These are phyloP conservation scores for Thielaviopsis ethacetica DNA, from an alignment of 2,329 filamentous ascomycete species.

Conservation along the genomic window DNA sequence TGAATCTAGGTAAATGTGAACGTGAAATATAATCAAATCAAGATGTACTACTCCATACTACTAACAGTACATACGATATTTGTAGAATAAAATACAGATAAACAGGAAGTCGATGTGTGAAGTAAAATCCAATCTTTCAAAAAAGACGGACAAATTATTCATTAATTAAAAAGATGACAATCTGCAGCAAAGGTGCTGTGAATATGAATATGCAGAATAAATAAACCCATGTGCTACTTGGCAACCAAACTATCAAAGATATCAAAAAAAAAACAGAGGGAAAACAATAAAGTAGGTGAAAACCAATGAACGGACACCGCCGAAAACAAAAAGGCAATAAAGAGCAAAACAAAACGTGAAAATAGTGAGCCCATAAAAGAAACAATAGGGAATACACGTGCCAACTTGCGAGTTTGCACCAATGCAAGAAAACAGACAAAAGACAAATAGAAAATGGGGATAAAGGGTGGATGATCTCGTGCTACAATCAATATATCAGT, in stretches of 20 bases:
- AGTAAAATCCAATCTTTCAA: neutral
- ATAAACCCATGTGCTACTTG: neutral
- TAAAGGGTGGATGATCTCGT: neutral
- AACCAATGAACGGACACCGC: neutral
- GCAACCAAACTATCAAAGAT: neutral
- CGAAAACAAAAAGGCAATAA: neutral
- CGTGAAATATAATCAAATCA: no score
- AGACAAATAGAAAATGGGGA: neutral
- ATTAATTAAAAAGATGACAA: neutral
- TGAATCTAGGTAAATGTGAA: no score
- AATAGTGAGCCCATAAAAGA: neutral
- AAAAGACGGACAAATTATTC: neutral
- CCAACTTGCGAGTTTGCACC: neutral
- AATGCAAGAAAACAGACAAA: conserved; percentile 1
- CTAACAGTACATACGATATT: no score
- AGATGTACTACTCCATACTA: no score
- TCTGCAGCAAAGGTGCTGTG: neutral
- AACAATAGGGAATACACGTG: no score
- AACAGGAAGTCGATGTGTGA: no score
- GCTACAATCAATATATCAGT: conserved; percentile 23
- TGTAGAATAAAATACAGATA: no score
- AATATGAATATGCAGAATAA: neutral
- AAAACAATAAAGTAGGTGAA: neutral
- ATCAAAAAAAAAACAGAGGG: neutral
- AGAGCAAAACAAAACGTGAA: neutral